Percentiles rank a stretch among this genome's conserved stretches.
Conservation (phyloP, 805 yeast species). For the Blastobotrys peoriensis region DNA sequence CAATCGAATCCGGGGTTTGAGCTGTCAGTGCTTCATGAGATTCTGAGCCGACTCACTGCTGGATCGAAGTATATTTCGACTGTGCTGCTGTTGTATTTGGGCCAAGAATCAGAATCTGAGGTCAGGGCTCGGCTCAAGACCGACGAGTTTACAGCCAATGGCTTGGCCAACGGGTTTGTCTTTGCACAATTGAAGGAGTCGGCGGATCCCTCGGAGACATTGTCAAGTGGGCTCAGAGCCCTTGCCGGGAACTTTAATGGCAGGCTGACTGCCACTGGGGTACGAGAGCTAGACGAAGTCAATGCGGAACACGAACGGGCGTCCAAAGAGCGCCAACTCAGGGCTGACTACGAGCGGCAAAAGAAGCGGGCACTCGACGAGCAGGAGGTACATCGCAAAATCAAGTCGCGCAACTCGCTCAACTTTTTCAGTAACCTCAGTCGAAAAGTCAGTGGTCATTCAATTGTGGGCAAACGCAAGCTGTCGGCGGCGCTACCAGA, state of each 20-base stretch:
- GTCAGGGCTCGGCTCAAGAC: neutral
- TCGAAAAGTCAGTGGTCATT: neutral
- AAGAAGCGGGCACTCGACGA: constrained; percentile 2
- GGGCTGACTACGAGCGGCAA: neutral
- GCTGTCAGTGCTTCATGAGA: constrained; percentile 30
- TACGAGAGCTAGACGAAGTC: neutral
- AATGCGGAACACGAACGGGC: constrained; percentile 1
- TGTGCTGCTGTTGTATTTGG: constrained; percentile 40
- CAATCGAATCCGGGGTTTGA: constrained; percentile 29
- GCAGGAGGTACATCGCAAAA: neutral
- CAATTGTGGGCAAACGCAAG: neutral
- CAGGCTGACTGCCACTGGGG: neutral
- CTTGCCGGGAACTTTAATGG: neutral
- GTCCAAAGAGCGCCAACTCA: constrained; percentile 1
- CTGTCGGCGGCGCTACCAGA: neutral
- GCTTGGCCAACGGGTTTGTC: neutral
- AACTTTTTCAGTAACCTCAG: neutral
- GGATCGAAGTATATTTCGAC: constrained; percentile 37
- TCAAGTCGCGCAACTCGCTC: constrained; percentile 1
- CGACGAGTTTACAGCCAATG: neutral
- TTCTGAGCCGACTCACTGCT: constrained; percentile 32
- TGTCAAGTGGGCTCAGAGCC: neutral
- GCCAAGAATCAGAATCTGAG: neutral
- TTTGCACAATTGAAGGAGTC: neutral
- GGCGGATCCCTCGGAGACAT: neutral